Evolutionary conservation across 257 asterid genomes (phyloP), one percentile per base, ranked within the genome.

Genomic region (Nyctanthes arbortristis): DNA sequence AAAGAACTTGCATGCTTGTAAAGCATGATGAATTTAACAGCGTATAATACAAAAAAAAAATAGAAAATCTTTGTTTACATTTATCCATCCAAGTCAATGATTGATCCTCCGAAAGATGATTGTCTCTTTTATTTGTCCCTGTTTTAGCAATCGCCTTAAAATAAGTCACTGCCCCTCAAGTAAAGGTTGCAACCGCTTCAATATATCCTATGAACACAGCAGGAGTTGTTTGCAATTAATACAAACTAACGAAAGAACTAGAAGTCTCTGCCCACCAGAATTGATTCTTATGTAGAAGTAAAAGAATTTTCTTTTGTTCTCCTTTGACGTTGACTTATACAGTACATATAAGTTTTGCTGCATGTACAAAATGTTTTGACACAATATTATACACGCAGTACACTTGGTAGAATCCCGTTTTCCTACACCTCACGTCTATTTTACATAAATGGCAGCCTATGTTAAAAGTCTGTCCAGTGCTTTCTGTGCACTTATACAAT

Each of bases 401-500:
- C n/a, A n/a, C n/a, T n/a, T n/a, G n/a, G n/a, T n/a, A n/a, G n/a
- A n/a, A n/a, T n/a, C n/a, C n/a, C n/a, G n/a, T n/a, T n/a, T n/a
- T n/a, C n/a, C n/a, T n/a, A n/a, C n/a, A n/a, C n/a, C n/a, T n/a
- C n/a, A n/a, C n/a, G n/a, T n/a, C n/a, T n/a, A n/a, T n/a, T n/a
- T n/a, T n/a, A n/a, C n/a, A n/a, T n/a, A n/a, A n/a, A n/a, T n/a
- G n/a, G n/a, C n/a, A n/a, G n/a, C n/a, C n/a, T n/a, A n/a, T n/a
- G n/a, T n/a, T n/a, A n/a, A n/a, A n/a, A n/a, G n/a, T n/a, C n/a
- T n/a, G n/a, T n/a, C n/a, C n/a, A n/a, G n/a, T n/a, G n/a, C n/a
- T n/a, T n/a, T n/a, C n/a, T n/a, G n/a, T n/a, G n/a, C n/a, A 45
- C 55, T 45, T 45, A 24, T 45, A 45, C n/a, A 45, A 45, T 45